Evolutionary conservation across 78 protist species (phyloP).

Genomic region (Planoprotostelium fungivorum): DNA sequence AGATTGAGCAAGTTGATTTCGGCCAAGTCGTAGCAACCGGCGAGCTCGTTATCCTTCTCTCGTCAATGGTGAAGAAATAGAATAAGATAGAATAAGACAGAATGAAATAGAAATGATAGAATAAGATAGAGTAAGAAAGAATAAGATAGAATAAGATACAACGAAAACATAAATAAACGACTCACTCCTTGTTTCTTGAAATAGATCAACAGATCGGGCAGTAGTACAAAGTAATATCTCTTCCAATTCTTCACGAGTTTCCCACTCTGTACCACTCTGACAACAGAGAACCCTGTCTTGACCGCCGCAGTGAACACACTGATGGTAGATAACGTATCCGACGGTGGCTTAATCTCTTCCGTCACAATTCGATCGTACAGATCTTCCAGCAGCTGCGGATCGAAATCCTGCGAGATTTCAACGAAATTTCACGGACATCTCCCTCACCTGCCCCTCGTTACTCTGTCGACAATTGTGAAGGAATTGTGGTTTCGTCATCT

Average conservation of each 20-base stretch:
- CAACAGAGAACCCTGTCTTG: constrained; percentile 59
- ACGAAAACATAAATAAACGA: neutral
- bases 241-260: constrained; percentile 61
- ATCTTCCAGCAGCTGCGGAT: constrained; percentile 44
- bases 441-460: constrained; percentile 52
- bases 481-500: constrained; percentile 72
- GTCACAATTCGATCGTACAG: constrained; percentile 69
- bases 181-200: constrained; percentile 28
- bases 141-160: neutral
- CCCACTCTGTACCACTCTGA: constrained; percentile 36
- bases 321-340: constrained; percentile 22
- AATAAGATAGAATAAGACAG: too few species aligned
- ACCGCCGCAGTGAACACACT: constrained; percentile 20
- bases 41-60: neutral
- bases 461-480: constrained; percentile 29
- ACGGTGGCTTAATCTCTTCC: constrained; percentile 53
- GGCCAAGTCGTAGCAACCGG: neutral
- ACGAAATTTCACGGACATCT: neutral
- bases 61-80: too few species aligned
- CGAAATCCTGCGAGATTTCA: constrained; percentile 20
- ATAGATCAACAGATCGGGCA: constrained; percentile 54
- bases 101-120: too few species aligned
- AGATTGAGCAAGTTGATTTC: neutral
- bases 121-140: too few species aligned
- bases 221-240: constrained; percentile 55